These are phyloP conservation scores for Spergularia marina DNA, from an alignment of 148 eudicot genomes.

Conservation along the genomic window DNA sequence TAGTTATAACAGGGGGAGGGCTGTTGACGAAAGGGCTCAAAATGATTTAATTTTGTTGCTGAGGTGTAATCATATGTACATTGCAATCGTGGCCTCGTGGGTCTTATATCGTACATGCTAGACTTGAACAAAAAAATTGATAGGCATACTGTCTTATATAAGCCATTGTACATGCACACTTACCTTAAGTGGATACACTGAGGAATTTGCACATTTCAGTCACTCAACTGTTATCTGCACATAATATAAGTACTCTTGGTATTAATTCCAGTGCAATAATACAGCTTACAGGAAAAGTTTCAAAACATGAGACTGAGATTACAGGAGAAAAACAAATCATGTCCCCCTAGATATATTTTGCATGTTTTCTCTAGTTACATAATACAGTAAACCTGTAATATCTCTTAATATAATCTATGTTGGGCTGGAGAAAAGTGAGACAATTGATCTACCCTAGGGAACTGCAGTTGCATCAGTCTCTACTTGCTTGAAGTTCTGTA, in stretches of 20 bases:
- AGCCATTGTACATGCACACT: conserved; percentile 7
- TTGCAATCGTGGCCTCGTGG: background rate
- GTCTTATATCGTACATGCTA: background rate
- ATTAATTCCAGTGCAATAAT: background rate
- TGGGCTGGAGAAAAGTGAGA: conserved; percentile 2
- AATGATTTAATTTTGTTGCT: background rate
- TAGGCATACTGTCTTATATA: background rate
- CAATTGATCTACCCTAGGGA: background rate
- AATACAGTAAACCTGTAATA: conserved; percentile 4
- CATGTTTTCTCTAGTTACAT: conserved; percentile 14
- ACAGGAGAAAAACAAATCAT: conserved; percentile 1
- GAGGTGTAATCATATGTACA: conserved; percentile 10
- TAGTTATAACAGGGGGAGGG: background rate
- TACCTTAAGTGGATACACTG: conserved; percentile 1
- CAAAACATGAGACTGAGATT: conserved; percentile 14
- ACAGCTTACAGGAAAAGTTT: conserved; percentile 2
- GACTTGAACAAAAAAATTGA: background rate
- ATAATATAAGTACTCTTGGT: background rate
- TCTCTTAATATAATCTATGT: conserved; percentile 14
- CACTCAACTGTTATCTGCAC: background rate
- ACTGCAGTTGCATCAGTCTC: conserved; percentile 14
- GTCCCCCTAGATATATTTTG: conserved; percentile 6
- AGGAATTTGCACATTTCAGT: background rate
- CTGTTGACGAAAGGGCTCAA: background rate
- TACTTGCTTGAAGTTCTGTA: background rate